Percentiles rank a stretch among this genome's conserved stretches.
Conservation (phyloP, 2,329 filamentous ascomycete genomes). For the Beauveria caledonica region DNA sequence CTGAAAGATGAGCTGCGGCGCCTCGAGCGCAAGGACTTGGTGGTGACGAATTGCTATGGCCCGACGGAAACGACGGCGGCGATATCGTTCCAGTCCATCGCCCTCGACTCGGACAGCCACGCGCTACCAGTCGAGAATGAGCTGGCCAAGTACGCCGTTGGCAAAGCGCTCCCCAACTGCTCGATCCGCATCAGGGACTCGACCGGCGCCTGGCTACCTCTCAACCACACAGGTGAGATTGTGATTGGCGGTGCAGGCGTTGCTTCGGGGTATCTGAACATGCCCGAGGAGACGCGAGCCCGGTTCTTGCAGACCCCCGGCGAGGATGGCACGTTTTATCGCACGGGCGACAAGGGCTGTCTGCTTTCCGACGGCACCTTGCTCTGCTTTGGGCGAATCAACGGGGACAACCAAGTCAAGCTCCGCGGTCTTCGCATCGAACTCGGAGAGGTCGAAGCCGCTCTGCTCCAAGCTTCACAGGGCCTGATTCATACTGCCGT, state of each 20-base stretch:
- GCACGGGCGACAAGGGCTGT: constrained; percentile 29
- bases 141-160: neutral
- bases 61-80: constrained; percentile 21
- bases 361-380: constrained; percentile 24
- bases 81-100: neutral
- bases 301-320: neutral
- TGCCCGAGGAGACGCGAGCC: constrained; percentile 14
- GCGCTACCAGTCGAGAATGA: neutral
- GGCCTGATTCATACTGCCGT: neutral
- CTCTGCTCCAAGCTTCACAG: constrained; percentile 12
- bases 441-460: constrained; percentile 28
- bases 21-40: neutral
- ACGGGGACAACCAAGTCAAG: constrained; percentile 35
- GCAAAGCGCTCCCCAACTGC: constrained; percentile 16
- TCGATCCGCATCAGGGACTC: constrained; percentile 31
- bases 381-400: constrained; percentile 25
- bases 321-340: constrained; percentile 19
- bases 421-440: constrained; percentile 36
- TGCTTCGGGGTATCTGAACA: constrained; percentile 29
- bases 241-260: constrained; percentile 23
- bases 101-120: neutral
- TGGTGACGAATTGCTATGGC: constrained; percentile 22
- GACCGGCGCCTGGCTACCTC: constrained; percentile 24
- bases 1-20: constrained; percentile 7
- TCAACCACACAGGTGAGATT: constrained; percentile 26